Evolutionary conservation across 2,329 filamentous ascomycete species (phyloP), one percentile per base, ranked within the genome.

Genomic region (Aspergillus latus): DNA sequence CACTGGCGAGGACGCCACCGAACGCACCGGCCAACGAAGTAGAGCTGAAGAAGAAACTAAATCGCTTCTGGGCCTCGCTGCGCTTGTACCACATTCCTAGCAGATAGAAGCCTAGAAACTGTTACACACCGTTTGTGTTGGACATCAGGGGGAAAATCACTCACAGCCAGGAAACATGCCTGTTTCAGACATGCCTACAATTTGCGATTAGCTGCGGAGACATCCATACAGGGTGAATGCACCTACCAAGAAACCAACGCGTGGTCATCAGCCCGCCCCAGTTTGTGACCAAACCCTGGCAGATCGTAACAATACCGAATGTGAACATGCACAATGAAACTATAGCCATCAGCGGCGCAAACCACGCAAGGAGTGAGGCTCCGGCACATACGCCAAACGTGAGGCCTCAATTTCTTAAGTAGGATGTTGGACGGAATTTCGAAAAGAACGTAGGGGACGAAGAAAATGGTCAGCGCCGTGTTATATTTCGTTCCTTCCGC

Each of bases 31-130:
- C 83, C 1, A 85, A 75, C 1, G 82, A 83, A 1, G 84, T 83
- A 6, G 81, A 90, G 67, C 84, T 87, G 79, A 97, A 97, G 80
- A 97, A 97, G 79, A 97, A 92, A n/a, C 87, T 89, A 76, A 92
- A 97, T 30, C 94, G 86, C 67, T 91, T 90, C 74, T 97, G 93
- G 2, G 92, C 91, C 75, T 97, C 94, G 44, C 80, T 80, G 58
- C 93, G 85, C 58, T 87, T 86, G 66, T 97, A 99, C 92, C 74
- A 76, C 87, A 93, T 93, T 56, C 89, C 86, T 59, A 92, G 86
- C 6, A 92, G 76, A 67, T 92, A 82, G 64, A 78, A 77, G 45
- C 72, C 72, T 74, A 45, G 9, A n/a, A 28, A 15, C 13, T 8
- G 34, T 58, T 42, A 58, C 26, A 30, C n/a, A 15, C 13, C 2